A percentile compares a stretch with the other conserved stretches of the same genome.
Conservation (phyloP, 257 asterid species). For the Fraxinus americana region DNA sequence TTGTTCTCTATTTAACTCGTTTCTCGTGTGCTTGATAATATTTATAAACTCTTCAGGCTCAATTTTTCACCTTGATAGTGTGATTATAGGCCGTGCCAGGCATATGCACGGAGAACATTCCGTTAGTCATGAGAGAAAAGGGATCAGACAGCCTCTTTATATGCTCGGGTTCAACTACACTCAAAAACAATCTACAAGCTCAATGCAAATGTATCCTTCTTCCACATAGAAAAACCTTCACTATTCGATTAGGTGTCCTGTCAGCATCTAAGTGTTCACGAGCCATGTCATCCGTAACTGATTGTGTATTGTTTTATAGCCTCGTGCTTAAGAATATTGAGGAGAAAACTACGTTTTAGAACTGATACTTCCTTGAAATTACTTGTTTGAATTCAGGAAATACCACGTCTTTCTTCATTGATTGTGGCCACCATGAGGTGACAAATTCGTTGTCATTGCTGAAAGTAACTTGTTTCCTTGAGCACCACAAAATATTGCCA, state of each 20-base stretch:
- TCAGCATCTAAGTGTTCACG: slow-evolving; percentile 17
- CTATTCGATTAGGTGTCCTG: slow-evolving; percentile 13
- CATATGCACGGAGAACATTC: slow-evolving; percentile 30
- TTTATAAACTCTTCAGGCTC: slow-evolving; percentile 20
- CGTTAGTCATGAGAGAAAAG: slow-evolving; percentile 11
- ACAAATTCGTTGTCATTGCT: slow-evolving; percentile 11
- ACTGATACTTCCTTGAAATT: not conserved
- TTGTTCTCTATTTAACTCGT: slow-evolving; percentile 5
- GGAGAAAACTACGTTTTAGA: not conserved
- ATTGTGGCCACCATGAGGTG: slow-evolving; percentile 22
- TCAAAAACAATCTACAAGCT: slow-evolving; percentile 19
- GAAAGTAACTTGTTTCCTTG: slow-evolving; percentile 30
- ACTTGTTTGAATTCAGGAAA: not conserved
- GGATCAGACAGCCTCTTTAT: slow-evolving; percentile 25
- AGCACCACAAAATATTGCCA: not conserved
- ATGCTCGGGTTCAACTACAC: slow-evolving; percentile 16
- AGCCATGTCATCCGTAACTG: slow-evolving; percentile 24
- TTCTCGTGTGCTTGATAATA: slow-evolving; percentile 19
- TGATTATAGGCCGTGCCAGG: slow-evolving; percentile 21
- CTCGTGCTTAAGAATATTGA: slow-evolving; percentile 21
- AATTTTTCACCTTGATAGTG: slow-evolving; percentile 15
- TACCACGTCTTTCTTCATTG: not conserved
- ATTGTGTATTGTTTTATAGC: slow-evolving; percentile 21
- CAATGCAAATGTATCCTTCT: slow-evolving; percentile 12
- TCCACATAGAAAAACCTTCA: too few relatives aligned